Percentiles rank a stretch among this genome's conserved stretches.
These are phyloP conservation scores for Ambrosia hybrid DNA, from an alignment of 140 eudicot species.

Conservation along the genomic window DNA sequence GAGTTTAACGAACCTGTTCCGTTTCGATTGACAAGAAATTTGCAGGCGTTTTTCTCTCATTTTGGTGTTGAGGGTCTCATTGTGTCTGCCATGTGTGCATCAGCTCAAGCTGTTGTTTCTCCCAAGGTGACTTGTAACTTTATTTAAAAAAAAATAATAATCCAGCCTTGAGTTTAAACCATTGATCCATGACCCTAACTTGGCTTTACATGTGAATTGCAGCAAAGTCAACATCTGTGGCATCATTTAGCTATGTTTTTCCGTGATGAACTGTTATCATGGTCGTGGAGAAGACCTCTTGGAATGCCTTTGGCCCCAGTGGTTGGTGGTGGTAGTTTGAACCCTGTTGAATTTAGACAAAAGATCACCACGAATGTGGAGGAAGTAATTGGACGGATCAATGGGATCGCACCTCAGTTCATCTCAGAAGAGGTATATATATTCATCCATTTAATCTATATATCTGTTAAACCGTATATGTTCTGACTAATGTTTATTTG, in stretches of 20 bases:
- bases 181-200: slow-evolving; percentile 4
- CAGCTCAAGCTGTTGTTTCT: slow-evolving; percentile 94
- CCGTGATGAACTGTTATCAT: slow-evolving; percentile 93
- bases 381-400: slow-evolving; percentile 69
- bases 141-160: background rate
- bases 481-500: background rate
- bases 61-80: slow-evolving; percentile 96
- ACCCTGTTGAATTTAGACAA: slow-evolving; percentile 73
- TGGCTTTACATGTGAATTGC: slow-evolving; percentile 31
- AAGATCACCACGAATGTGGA: slow-evolving; percentile 84
- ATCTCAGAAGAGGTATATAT: slow-evolving; percentile 79
- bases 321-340: slow-evolving; percentile 75
- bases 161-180: background rate
- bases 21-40: slow-evolving; percentile 85
- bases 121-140: slow-evolving; percentile 62
- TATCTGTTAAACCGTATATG: background rate
- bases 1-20: slow-evolving; percentile 98
- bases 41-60: slow-evolving; percentile 92
- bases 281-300: slow-evolving; percentile 97
- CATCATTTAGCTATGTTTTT: slow-evolving; percentile 97
- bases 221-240: slow-evolving; percentile 97
- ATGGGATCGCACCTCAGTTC: slow-evolving; percentile 77
- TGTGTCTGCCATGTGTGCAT: slow-evolving; percentile 92
- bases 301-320: slow-evolving; percentile 80
- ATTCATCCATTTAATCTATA: background rate